Percentiles rank a stretch among this genome's conserved stretches.
These are phyloP conservation scores for Globisporangium uncinulatum DNA, from an alignment of 352 stramenopile genomes.

Conservation along the genomic window DNA sequence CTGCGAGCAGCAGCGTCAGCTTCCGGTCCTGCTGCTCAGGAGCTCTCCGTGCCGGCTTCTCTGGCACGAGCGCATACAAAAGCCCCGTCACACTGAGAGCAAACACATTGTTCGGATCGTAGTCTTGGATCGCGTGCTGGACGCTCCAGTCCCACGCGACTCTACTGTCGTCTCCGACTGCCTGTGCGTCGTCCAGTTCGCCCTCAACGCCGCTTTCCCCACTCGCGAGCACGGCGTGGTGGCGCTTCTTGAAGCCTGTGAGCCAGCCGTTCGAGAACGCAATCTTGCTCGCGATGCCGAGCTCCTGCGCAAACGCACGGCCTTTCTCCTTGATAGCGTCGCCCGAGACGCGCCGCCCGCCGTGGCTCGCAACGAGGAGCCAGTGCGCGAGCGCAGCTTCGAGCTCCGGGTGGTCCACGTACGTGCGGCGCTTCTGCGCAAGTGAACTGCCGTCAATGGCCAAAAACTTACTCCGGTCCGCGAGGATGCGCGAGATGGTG, in stretches of 20 bases:
- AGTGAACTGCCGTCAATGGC: slow-evolving; percentile 15
- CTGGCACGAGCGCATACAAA: slow-evolving; percentile 6
- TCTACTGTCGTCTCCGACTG: too few relatives aligned
- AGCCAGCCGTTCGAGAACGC: slow-evolving; percentile 28
- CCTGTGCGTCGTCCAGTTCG: background rate
- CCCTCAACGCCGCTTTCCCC: background rate
- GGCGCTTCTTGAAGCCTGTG: slow-evolving; percentile 24
- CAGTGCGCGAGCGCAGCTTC: slow-evolving; percentile 22
- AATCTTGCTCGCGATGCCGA: slow-evolving; percentile 21
- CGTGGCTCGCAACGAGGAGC: slow-evolving; percentile 22
- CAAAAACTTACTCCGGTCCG: slow-evolving; percentile 20
- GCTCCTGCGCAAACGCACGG: slow-evolving; percentile 13
- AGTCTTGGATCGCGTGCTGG: slow-evolving; percentile 8
- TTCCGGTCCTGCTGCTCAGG: background rate
- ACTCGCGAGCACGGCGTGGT: slow-evolving; percentile 8
- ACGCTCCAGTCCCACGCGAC: slow-evolving; percentile 4
- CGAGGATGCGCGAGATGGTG: slow-evolving; percentile 23
- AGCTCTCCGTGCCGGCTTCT: slow-evolving; percentile 4
- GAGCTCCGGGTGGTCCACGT: slow-evolving; percentile 19
- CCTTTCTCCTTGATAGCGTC: slow-evolving; percentile 28
- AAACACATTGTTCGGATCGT: slow-evolving; percentile 8
- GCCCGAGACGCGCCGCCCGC: slow-evolving; percentile 17
- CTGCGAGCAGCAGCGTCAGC: slow-evolving; percentile 16
- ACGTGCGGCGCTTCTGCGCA: slow-evolving; percentile 17
- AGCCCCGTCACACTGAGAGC: slow-evolving; percentile 10